Conservation (phyloP, 1,284 basidiomycete species). For the Kalmanozyma brasiliensis region DNA sequence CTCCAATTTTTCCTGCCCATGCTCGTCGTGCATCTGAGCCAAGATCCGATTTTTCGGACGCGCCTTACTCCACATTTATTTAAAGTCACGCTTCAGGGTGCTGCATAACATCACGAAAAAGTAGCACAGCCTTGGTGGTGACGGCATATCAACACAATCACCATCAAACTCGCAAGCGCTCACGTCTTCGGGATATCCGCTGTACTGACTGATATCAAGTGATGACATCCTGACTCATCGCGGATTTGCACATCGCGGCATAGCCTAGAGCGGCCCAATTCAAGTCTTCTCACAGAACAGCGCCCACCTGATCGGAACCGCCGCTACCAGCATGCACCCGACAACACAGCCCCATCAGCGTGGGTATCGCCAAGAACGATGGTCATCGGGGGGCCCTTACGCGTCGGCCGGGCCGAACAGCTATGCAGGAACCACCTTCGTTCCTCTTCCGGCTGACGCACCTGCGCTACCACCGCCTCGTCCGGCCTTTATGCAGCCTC, state of each 20-base stretch:
- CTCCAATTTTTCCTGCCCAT: no score
- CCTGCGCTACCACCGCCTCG: slow-evolving; percentile 22
- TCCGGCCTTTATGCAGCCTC: neutral
- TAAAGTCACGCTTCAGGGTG: neutral
- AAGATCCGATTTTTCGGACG: neutral
- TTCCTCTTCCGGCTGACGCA: slow-evolving; percentile 16
- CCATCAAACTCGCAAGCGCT: neutral
- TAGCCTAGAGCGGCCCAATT: no score
- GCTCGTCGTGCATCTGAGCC: no score
- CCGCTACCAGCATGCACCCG: slow-evolving; percentile 9
- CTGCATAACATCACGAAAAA: neutral
- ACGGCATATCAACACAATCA: neutral
- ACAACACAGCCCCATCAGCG: slow-evolving; percentile 18
- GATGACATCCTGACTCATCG: no score
- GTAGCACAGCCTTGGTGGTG: slow-evolving; percentile 4
- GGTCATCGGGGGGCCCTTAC: slow-evolving; percentile 2
- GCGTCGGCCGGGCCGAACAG: slow-evolving; percentile 1
- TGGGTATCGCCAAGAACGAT: slow-evolving; percentile 10
- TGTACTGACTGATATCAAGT: neutral
- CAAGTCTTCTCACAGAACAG: neutral
- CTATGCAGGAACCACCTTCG: neutral
- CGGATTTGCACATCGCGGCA: no score
- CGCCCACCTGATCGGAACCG: slow-evolving; percentile 3
- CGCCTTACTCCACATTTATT: slow-evolving; percentile 4
- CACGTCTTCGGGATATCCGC: neutral